Evolutionary conservation across 495 filamentous ascomycete species (phyloP), one percentile per base, ranked within the genome.

Genomic region (Staphylotrichum longicolle): DNA sequence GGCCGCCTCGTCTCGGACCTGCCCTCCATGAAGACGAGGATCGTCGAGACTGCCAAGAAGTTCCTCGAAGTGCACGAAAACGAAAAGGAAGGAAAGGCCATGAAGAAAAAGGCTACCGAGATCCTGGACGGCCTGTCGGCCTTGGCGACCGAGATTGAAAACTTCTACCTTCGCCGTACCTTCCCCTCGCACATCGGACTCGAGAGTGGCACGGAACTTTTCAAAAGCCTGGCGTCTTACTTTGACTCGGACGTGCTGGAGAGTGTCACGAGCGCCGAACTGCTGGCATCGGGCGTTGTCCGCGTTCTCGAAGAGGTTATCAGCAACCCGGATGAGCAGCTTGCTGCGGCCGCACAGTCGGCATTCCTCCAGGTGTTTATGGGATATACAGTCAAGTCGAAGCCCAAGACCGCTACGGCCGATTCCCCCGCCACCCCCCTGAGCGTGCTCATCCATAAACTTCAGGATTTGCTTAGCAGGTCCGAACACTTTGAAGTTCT

Each of bases 401-500:
- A 81, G 57, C 77, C 85, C 3, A 85, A 82, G 70, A 86, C 83
- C 20, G 82, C 85, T 27, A 86, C 80, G 35, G 82, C 83, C 11
- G 78, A 82, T 41, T 84, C 84, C 32, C 84, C 87, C 1, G 82
- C 86, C 3, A 96, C 94, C 1, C 89, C 92, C 12, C 94, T 98
- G 74, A 93, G 93, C 71, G 83, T 96, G 44, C 76, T 99, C 66
- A 87, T 96, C 49, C 88, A 91, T 61, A 99, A 99, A 74, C 78
- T 98, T 40, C 95, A 99, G 73, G 94, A 98, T 78, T 78, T 98
- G 41, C 82, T 98, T 14, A 98, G 95, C 76, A 85, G 95, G 58
- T 93, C 93, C 34, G 95, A 99, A 72, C 95, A 98, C 75, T 98
- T 98, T 69, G 95, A 98, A 70, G 95, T 99, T 45, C 78, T 96